These are phyloP conservation scores for Nitzschia putrida DNA, from an alignment of 108 stramenopile species.

Conservation along the genomic window DNA sequence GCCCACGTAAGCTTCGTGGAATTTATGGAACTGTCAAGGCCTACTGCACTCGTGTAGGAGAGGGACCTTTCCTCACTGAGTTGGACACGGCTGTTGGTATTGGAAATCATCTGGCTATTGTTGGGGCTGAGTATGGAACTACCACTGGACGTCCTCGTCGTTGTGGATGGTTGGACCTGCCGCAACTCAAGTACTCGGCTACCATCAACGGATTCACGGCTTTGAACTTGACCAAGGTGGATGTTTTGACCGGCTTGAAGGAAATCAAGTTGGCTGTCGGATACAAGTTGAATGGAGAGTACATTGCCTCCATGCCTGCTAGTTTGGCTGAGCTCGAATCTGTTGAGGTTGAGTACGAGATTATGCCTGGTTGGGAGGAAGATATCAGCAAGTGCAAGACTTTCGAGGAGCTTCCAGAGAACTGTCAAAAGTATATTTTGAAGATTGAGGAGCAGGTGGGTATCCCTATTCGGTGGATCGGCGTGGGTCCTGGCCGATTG, in stretches of 20 bases:
- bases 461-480: slow-evolving; percentile 96
- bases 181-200: slow-evolving; percentile 92
- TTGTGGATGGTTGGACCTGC: slow-evolving; percentile 98
- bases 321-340: slow-evolving; percentile 75
- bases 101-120: slow-evolving; percentile 81
- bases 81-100: slow-evolving; percentile 66
- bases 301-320: slow-evolving; percentile 90
- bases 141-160: slow-evolving; percentile 93
- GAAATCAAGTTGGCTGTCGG: slow-evolving; percentile 83
- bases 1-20: slow-evolving; percentile 90
- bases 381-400: slow-evolving; percentile 82
- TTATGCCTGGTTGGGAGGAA: slow-evolving; percentile 94
- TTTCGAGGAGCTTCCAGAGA: slow-evolving; percentile 94
- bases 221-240: slow-evolving; percentile 98
- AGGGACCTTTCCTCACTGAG: slow-evolving; percentile 99
- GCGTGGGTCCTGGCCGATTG: slow-evolving; percentile 93
- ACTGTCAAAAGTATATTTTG: slow-evolving; percentile 91
- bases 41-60: slow-evolving; percentile 99
- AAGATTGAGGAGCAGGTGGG: slow-evolving; percentile 93
- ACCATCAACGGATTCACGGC: slow-evolving; percentile 96
- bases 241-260: slow-evolving; percentile 92
- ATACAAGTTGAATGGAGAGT: slow-evolving; percentile 89
- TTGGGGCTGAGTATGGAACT: slow-evolving; percentile 96
- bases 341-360: slow-evolving; percentile 95
- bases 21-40: slow-evolving; percentile 98